These are phyloP conservation scores for Paecilomyces fulvus DNA, from an alignment of 2,329 filamentous ascomycete species.

Conservation along the genomic window DNA sequence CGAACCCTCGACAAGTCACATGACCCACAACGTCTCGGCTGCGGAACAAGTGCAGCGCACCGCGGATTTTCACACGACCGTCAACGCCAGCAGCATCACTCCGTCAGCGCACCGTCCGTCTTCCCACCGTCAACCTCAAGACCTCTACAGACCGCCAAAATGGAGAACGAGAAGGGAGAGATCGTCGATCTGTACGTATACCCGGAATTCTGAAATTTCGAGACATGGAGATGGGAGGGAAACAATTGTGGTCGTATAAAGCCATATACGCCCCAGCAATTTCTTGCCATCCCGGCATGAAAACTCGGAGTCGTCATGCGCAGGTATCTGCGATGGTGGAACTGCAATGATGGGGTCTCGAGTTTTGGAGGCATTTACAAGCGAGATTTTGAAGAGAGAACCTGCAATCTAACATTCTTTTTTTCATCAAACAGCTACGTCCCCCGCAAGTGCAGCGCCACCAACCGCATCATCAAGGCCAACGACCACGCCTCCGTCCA, in stretches of 20 bases:
- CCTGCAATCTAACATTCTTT: not conserved
- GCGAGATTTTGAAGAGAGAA: not conserved
- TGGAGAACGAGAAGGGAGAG: constrained; percentile 99
- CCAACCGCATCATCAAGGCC: constrained; percentile 99
- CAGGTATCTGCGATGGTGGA: not conserved
- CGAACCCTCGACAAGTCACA: constrained; percentile 34
- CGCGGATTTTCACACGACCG: constrained; percentile 20
- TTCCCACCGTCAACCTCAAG: constrained; percentile 27
- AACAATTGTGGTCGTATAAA: not conserved
- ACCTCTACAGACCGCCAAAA: constrained; percentile 49
- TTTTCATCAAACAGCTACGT: constrained; percentile 61
- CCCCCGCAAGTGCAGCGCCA: constrained; percentile 97
- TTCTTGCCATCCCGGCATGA: not conserved
- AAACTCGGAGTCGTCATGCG: not conserved
- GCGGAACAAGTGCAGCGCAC: constrained; percentile 12
- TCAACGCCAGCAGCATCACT: constrained; percentile 6
- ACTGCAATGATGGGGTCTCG: not conserved
- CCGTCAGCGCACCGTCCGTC: constrained; percentile 16
- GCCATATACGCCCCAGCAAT: not conserved
- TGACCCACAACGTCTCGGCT: constrained; percentile 30
- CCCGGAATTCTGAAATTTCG: constrained; percentile 9
- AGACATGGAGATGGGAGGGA: not conserved
- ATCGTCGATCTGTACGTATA: constrained; percentile 90
- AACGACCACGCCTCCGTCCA: constrained; percentile 99
- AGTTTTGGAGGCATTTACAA: not conserved